A percentile compares a stretch with the other conserved stretches of the same genome.
Evolutionary conservation across 208 protist species (phyloP).

Genomic region (Leishmania tropica): DNA sequence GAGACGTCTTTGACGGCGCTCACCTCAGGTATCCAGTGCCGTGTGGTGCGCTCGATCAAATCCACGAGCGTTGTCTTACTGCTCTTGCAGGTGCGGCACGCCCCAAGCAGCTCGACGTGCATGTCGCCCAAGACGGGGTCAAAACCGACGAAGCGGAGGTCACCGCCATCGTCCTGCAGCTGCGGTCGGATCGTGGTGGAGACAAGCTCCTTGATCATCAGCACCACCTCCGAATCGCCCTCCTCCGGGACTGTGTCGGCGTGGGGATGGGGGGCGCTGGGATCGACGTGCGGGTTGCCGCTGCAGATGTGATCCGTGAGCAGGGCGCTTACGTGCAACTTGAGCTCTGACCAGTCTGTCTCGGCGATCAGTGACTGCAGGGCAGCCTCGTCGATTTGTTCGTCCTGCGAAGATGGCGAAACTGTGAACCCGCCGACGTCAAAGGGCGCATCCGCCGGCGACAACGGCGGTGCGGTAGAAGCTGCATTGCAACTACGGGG

Average conservation of each 20-base stretch:
- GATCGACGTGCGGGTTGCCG: constrained; percentile 71
- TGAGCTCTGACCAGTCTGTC: constrained; percentile 83
- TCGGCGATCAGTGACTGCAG: constrained; percentile 61
- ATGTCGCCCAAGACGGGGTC: constrained; percentile 56
- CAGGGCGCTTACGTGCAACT: constrained; percentile 79
- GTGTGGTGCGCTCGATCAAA: constrained; percentile 90
- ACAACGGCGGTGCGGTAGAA: background rate
- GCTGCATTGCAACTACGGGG: background rate
- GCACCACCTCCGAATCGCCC: constrained; percentile 85
- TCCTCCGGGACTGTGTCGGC: constrained; percentile 83
- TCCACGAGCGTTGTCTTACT: constrained; percentile 85
- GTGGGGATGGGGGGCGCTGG: constrained; percentile 79
- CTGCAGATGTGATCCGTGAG: constrained; percentile 87
- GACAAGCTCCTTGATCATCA: constrained; percentile 93
- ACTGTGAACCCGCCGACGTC: constrained; percentile 46
- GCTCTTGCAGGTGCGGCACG: constrained; percentile 88
- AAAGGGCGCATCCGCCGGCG: constrained; percentile 20
- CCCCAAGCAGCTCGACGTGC: constrained; percentile 91
- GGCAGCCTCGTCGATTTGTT: constrained; percentile 54
- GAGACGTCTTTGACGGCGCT: constrained; percentile 59
- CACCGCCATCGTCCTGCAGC: constrained; percentile 92
- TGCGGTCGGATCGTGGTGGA: constrained; percentile 82
- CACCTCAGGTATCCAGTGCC: constrained; percentile 93
- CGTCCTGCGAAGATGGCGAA: constrained; percentile 35
- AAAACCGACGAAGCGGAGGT: constrained; percentile 86